phyloP scores from a whole-genome alignment of 129 eudicot genomes.

The Erigeron canadensis region DNA sequence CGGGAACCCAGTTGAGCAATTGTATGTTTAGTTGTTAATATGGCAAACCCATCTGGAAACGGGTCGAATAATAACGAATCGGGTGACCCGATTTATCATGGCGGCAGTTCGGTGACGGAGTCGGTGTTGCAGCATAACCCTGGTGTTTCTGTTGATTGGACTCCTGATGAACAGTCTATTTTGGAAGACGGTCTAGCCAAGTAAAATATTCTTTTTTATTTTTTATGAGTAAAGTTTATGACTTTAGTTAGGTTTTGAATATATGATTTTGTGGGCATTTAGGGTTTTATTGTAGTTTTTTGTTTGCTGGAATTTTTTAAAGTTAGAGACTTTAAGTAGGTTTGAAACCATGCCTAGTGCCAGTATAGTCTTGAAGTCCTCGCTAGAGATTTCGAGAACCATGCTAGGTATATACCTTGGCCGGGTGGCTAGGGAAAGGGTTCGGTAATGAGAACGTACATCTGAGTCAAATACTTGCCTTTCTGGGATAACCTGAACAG shows the following conservation, averaged over 20 bases:
- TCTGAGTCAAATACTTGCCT: too few relatives aligned
- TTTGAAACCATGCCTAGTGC: too few relatives aligned
- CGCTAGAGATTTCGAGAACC: too few relatives aligned
- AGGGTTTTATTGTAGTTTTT: conserved; percentile 17
- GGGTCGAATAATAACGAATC: conserved; percentile 32
- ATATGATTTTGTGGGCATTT: conserved; percentile 12
- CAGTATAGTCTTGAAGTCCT: too few relatives aligned
- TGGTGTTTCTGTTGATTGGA: conserved; percentile 49
- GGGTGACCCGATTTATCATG: conserved; percentile 27
- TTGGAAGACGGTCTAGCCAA: conserved; percentile 44
- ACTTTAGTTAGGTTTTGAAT: background rate
- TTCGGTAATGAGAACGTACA: too few relatives aligned
- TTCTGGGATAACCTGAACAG: too few relatives aligned
- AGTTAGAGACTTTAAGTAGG: background rate
- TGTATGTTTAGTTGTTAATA: conserved; percentile 11
- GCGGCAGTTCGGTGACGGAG: conserved; percentile 31
- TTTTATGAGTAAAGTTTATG: background rate
- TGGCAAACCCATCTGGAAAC: conserved; percentile 57
- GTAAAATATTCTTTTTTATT: conserved; percentile 22
- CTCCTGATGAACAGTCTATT: conserved; percentile 44
- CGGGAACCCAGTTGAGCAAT: conserved; percentile 27
- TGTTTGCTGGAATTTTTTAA: background rate
- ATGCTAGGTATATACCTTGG: too few relatives aligned
- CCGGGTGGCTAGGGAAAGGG: too few relatives aligned
- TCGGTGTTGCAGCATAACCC: conserved; percentile 18